Percentiles rank a stretch among this genome's conserved stretches.
Conservation (phyloP, 2,329 filamentous ascomycete genomes). For the Penicillium digitatum region DNA sequence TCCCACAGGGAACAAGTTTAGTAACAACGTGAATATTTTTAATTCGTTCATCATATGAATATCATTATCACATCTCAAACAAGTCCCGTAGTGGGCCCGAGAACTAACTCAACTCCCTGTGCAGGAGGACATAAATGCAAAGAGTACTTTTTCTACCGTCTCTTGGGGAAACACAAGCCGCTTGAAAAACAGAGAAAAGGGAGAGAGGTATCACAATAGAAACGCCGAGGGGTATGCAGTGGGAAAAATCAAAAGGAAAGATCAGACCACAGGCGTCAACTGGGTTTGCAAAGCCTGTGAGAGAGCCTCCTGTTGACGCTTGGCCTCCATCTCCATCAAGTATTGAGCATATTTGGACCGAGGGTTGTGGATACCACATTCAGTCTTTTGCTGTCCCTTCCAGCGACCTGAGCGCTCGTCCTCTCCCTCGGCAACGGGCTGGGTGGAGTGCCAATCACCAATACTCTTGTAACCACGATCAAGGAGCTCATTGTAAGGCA, state of each 20-base stretch:
- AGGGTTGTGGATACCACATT: constrained; percentile 99
- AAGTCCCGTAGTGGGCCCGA: neutral
- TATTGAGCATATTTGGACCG: constrained; percentile 88
- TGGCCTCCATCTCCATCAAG: constrained; percentile 67
- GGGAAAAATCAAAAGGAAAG: constrained; percentile 1
- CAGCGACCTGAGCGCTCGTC: constrained; percentile 94
- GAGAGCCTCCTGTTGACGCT: constrained; percentile 58
- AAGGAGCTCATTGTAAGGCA: constrained; percentile 89
- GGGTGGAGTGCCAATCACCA: constrained; percentile 97
- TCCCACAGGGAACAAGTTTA: neutral
- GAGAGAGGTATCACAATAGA: constrained; percentile 20
- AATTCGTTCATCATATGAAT: neutral
- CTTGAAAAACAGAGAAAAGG: constrained; percentile 6
- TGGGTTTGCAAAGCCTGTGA: constrained; percentile 42
- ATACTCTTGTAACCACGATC: constrained; percentile 97
- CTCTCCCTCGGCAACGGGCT: constrained; percentile 82
- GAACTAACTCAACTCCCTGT: constrained; percentile 1
- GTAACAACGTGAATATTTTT: neutral
- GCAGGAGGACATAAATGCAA: neutral
- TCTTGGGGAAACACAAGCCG: neutral
- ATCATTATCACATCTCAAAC: constrained; percentile 20
- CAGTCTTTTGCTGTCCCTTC: constrained; percentile 94
- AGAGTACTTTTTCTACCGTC: neutral
- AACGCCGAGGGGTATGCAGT: constrained; percentile 22
- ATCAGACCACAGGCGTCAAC: constrained; percentile 28